Conservation (phyloP, 140 eudicot genomes). For the Oenanthe javanica region DNA sequence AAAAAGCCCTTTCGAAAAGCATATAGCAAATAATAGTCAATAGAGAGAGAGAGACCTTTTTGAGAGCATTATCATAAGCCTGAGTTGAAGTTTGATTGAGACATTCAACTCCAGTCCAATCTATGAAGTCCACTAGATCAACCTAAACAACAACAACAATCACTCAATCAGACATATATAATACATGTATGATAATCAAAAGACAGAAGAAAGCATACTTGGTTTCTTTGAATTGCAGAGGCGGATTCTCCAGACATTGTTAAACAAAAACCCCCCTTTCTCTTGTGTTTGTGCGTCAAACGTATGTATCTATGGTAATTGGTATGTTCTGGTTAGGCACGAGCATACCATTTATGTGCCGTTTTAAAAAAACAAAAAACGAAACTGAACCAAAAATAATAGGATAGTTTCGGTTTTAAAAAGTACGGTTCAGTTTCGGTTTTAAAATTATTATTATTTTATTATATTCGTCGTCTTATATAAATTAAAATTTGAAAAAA, state of each 20-base stretch:
- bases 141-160: constrained; percentile 31
- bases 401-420: too few species aligned
- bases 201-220: constrained; percentile 20
- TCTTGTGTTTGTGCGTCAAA: background rate
- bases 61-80: constrained; percentile 68
- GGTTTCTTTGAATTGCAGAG: constrained; percentile 48
- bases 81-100: constrained; percentile 67
- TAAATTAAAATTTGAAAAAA: background rate
- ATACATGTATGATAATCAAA: background rate
- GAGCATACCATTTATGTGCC: too few species aligned
- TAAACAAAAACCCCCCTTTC: background rate
- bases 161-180: background rate
- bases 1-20: background rate
- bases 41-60: constrained; percentile 45
- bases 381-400: too few species aligned
- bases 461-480: too few species aligned
- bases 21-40: background rate
- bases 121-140: constrained; percentile 78
- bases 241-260: constrained; percentile 28
- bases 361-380: too few species aligned
- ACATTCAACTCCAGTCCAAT: constrained; percentile 94
- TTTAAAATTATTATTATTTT: too few species aligned
- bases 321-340: too few species aligned
- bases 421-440: too few species aligned
- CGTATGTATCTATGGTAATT: background rate